Conservation (phyloP, 257 asterid genomes). For the Rauvolfia tetraphylla region DNA sequence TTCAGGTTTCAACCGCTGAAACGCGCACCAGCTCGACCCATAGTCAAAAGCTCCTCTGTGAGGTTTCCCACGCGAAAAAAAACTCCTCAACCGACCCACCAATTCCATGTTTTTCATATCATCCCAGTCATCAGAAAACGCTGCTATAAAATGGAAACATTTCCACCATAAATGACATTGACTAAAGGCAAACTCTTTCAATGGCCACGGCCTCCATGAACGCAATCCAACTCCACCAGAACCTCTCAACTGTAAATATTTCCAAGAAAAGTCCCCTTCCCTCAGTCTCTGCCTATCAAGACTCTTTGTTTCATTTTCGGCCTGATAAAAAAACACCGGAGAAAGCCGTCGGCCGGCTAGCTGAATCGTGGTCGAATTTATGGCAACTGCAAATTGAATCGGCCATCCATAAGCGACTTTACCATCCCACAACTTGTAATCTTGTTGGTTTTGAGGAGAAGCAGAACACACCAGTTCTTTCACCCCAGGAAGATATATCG, state of each 20-base stretch:
- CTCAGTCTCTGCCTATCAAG: not conserved
- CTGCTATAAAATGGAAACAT: too few species aligned
- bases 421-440: not conserved
- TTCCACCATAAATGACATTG: not conserved
- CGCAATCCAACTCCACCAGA: not conserved
- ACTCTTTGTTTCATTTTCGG: not conserved
- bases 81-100: too few species aligned
- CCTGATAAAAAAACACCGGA: not conserved
- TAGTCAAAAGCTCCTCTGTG: too few species aligned
- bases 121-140: too few species aligned
- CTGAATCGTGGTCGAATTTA: not conserved
- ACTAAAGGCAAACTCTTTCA: not conserved
- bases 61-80: too few species aligned
- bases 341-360: not conserved
- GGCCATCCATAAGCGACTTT: not conserved
- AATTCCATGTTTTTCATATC: too few species aligned
- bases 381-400: not conserved
- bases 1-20: too few species aligned
- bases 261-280: not conserved
- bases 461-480: conserved; percentile 14
- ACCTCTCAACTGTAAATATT: not conserved
- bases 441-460: conserved; percentile 3
- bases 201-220: too few species aligned
- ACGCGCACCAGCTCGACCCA: too few species aligned
- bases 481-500: conserved; percentile 62